Evolutionary conservation across 306 rosid genomes (phyloP).

Genomic region (Sindora glabra): DNA sequence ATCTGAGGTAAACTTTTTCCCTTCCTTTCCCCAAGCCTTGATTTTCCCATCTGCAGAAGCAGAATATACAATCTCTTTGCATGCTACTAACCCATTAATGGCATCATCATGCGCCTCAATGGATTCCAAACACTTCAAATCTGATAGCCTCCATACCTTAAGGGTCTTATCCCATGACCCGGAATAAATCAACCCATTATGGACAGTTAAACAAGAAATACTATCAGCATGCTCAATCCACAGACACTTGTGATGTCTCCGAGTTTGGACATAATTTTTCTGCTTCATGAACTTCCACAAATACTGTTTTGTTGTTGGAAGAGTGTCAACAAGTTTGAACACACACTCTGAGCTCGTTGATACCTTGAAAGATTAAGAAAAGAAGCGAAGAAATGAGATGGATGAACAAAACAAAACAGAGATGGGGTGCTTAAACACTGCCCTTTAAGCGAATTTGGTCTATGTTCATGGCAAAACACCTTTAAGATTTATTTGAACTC

Average conservation of each 20-base stretch:
- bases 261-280: slow-evolving; percentile 75
- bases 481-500: too few relatives aligned
- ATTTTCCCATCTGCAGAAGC: slow-evolving; percentile 96
- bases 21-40: slow-evolving; percentile 71
- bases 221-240: slow-evolving; percentile 91
- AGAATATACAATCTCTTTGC: slow-evolving; percentile 72
- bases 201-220: slow-evolving; percentile 70
- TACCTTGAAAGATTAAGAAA: too few relatives aligned
- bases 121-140: slow-evolving; percentile 85
- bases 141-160: slow-evolving; percentile 74
- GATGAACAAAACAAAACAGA: too few relatives aligned
- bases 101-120: slow-evolving; percentile 92
- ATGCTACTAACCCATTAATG: slow-evolving; percentile 59
- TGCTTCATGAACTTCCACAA: slow-evolving; percentile 83
- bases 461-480: too few relatives aligned
- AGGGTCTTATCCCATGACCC: slow-evolving; percentile 95
- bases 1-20: too few relatives aligned
- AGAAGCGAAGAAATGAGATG: too few relatives aligned
- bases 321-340: slow-evolving; percentile 55
- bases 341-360: slow-evolving; percentile 69
- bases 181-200: slow-evolving; percentile 63
- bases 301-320: slow-evolving; percentile 79
- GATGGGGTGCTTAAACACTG: too few relatives aligned
- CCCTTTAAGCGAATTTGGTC: too few relatives aligned
- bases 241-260: slow-evolving; percentile 70